These are phyloP conservation scores for Trichoderma endophyticum DNA, from an alignment of 2,329 filamentous ascomycete species.

Conservation along the genomic window DNA sequence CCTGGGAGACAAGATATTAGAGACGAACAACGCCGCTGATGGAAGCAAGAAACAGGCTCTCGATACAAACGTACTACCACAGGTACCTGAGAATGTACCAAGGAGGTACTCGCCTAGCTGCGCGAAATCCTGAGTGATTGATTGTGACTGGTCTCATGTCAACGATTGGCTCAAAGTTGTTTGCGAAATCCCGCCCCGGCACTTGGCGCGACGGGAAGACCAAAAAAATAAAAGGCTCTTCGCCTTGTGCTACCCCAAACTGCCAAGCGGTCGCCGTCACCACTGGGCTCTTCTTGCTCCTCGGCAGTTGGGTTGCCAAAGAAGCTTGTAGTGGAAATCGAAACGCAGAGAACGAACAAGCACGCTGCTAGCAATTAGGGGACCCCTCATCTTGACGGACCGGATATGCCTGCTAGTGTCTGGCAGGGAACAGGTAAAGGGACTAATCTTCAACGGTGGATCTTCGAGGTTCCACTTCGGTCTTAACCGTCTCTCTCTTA, in stretches of 20 bases:
- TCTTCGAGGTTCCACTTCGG: slow-evolving; percentile 18
- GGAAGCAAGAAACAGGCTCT: background rate
- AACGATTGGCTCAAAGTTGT: background rate
- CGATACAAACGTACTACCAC: no score
- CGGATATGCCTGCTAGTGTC: slow-evolving; percentile 16
- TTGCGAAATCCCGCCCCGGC: background rate
- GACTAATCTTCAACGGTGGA: slow-evolving; percentile 18
- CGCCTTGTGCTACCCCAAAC: background rate
- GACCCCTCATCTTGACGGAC: slow-evolving; percentile 10
- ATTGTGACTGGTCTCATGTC: background rate
- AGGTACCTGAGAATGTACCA: background rate
- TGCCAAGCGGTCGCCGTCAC: background rate
- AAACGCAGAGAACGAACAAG: background rate
- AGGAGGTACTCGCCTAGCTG: background rate
- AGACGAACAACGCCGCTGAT: background rate
- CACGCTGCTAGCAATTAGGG: slow-evolving; percentile 10
- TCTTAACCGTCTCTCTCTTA: slow-evolving; percentile 17
- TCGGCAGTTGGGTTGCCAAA: slow-evolving; percentile 7
- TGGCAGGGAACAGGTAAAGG: slow-evolving; percentile 11
- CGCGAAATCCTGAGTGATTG: background rate
- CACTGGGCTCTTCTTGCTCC: background rate
- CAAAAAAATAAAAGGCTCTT: background rate
- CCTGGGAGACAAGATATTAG: background rate
- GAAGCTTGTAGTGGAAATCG: background rate
- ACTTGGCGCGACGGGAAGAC: background rate